Percentiles rank a stretch among this genome's conserved stretches.
phyloP scores from a whole-genome alignment of 345 rosid genomes.

The Rhodomyrtus tomentosa region DNA sequence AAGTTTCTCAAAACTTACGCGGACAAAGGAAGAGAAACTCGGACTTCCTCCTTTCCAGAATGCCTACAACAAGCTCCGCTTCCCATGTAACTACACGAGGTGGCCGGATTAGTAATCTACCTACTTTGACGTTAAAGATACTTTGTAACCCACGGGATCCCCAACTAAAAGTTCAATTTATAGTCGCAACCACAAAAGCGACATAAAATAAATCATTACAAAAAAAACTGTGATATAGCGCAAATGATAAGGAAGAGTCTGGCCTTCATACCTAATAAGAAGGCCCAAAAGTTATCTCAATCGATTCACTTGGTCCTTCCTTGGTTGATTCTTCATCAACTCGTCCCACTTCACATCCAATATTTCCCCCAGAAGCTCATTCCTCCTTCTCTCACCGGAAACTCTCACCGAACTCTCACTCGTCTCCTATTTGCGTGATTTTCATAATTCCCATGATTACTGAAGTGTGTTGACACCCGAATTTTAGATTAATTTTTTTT shows the following conservation, averaged over 20 bases:
- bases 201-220: background rate
- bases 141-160: too few species aligned
- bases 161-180: background rate
- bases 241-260: background rate
- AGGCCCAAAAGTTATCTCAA: slow-evolving; percentile 90
- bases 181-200: background rate
- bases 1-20: background rate
- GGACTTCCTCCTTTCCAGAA: background rate
- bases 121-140: background rate
- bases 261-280: slow-evolving; percentile 50
- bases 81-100: background rate
- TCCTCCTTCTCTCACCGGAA: slow-evolving; percentile 65
- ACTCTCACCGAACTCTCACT: slow-evolving; percentile 20
- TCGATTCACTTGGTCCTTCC: slow-evolving; percentile 68
- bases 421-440: slow-evolving; percentile 18
- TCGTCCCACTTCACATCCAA: slow-evolving; percentile 92
- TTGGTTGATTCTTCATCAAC: slow-evolving; percentile 72
- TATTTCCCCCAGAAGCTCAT: slow-evolving; percentile 52
- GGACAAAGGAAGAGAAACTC: background rate
- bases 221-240: background rate
- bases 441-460: background rate
- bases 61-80: background rate
- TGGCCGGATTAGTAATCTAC: background rate
- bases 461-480: too few species aligned
- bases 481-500: too few species aligned